A percentile compares a stretch with the other conserved stretches of the same genome.
Evolutionary conservation across 768 basidiomycete species (phyloP).

Genomic region (Leccinum truebloodii): DNA sequence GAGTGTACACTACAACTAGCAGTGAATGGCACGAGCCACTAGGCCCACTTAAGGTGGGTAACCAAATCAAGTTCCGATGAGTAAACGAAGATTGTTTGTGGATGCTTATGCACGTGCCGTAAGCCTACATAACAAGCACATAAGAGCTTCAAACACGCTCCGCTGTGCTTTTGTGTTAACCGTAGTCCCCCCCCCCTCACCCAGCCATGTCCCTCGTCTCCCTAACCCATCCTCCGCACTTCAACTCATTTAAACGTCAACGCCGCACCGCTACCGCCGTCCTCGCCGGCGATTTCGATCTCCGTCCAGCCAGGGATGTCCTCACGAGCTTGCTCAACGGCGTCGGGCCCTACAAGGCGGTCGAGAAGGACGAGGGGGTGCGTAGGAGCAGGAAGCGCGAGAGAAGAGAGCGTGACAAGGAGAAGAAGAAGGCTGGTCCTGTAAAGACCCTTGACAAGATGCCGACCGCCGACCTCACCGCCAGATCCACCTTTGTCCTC

Average conservation of each 20-base stretch:
- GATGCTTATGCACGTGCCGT: constrained; percentile 39
- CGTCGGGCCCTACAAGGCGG: constrained; percentile 61
- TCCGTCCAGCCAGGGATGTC: constrained; percentile 66
- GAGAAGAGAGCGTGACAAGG: constrained; percentile 48
- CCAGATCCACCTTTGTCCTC: constrained; percentile 19
- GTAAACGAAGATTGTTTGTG: constrained; percentile 37
- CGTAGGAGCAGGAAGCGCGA: constrained; percentile 56
- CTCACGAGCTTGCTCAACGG: constrained; percentile 80
- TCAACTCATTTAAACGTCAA: constrained; percentile 35
- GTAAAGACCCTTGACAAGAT: constrained; percentile 38
- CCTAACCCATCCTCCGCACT: constrained; percentile 10
- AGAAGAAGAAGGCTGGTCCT: constrained; percentile 45
- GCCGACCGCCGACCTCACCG: constrained; percentile 20
- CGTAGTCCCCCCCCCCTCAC: constrained; percentile 14
- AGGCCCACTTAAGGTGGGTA: no score
- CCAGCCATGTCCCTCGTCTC: constrained; percentile 25
- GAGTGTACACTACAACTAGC: no score
- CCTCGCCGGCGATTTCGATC: constrained; percentile 74
- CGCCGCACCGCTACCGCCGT: constrained; percentile 74
- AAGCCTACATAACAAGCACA: constrained; percentile 37
- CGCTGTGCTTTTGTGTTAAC: constrained; percentile 27
- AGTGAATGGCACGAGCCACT: background rate
- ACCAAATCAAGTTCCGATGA: constrained; percentile 25
- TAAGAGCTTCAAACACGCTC: constrained; percentile 37
- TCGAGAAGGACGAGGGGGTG: constrained; percentile 61